Base-by-base conservation (phyloP, 768 basidiomycete species). In the Clitopilus passeckerianus region DNA sequence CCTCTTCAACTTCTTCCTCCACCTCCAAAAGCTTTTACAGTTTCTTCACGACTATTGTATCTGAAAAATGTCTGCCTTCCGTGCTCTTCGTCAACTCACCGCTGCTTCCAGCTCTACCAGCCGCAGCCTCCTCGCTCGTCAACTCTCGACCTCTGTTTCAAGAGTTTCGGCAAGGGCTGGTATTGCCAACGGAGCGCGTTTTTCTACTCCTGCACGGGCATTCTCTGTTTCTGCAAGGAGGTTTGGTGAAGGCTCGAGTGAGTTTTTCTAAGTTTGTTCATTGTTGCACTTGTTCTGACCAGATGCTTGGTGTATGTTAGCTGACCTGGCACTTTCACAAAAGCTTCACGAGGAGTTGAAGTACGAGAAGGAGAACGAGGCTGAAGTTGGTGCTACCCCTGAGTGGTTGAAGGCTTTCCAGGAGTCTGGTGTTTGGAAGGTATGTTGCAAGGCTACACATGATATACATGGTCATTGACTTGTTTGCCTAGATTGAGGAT, bases 291-390 rank as follows among this genome's bases (percentile, higher is more conserved):
- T 12, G 35, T 22, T 53, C 43, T 44, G 8, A 5, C 12, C 22
- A 20, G 16, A 27, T 64, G 7, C 27, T 7, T 30, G 27, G 27
- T 7, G 27, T 30, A 3, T 30, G 3, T 30, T 30, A 91, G 92
- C 86, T 60, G 92, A 95, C 70, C 76, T 90, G 33, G 71, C 83
- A 20, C 84, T 98, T 44, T 77, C 86, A 9, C 81, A 88, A 68
- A 92, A 90, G 66, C 77, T 96, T 54, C 71, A 80, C 54, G 86
- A 90, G 70, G 96, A 98, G 77, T 80, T 97, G 66, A 79, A 87
- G 66, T 97, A 90, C 70, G 95, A 99, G 77, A 77, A 83, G 61
- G 88, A 94, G 66, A 73, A 76, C 9, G 54, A 33, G n/a, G 69
- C 73, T 33, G 67, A 68, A 33, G 57, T 68, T 10, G 60, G 67